phyloP scores from a whole-genome alignment of 768 basidiomycete genomes.

The Chiua virens region DNA sequence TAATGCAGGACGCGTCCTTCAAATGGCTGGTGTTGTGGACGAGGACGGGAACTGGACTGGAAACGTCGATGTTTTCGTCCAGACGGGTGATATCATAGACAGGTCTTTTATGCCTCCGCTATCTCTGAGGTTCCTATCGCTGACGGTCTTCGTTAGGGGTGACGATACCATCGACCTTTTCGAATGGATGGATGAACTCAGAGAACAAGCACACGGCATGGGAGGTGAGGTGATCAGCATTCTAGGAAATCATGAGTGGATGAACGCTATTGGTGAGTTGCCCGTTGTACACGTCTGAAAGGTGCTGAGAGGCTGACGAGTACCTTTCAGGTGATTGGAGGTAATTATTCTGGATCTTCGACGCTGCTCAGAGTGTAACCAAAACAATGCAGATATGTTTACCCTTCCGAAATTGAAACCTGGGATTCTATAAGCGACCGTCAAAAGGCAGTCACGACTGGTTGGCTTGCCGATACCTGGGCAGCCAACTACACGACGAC shows the following conservation, averaged over 20 bases:
- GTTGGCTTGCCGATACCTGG: slow-evolving; percentile 81
- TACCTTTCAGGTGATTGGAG: slow-evolving; percentile 75
- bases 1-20: slow-evolving; percentile 77
- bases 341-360: slow-evolving; percentile 35
- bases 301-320: slow-evolving; percentile 7
- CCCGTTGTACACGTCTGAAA: background rate
- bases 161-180: slow-evolving; percentile 89
- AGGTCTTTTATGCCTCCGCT: slow-evolving; percentile 46
- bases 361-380: slow-evolving; percentile 3
- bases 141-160: slow-evolving; percentile 50
- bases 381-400: slow-evolving; percentile 67
- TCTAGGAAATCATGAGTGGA: slow-evolving; percentile 95
- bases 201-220: slow-evolving; percentile 63
- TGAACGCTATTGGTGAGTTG: slow-evolving; percentile 77
- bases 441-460: slow-evolving; percentile 70
- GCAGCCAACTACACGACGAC: slow-evolving; percentile 81
- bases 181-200: slow-evolving; percentile 78
- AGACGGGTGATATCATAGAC: slow-evolving; percentile 96
- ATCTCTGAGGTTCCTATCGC: background rate
- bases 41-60: slow-evolving; percentile 78
- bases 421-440: slow-evolving; percentile 74
- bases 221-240: slow-evolving; percentile 78
- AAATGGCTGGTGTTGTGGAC: slow-evolving; percentile 78
- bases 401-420: slow-evolving; percentile 75
- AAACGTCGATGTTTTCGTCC: slow-evolving; percentile 81